These are phyloP conservation scores for Euphorbia corollata DNA, from an alignment of 441 rosid species.

Conservation along the genomic window DNA sequence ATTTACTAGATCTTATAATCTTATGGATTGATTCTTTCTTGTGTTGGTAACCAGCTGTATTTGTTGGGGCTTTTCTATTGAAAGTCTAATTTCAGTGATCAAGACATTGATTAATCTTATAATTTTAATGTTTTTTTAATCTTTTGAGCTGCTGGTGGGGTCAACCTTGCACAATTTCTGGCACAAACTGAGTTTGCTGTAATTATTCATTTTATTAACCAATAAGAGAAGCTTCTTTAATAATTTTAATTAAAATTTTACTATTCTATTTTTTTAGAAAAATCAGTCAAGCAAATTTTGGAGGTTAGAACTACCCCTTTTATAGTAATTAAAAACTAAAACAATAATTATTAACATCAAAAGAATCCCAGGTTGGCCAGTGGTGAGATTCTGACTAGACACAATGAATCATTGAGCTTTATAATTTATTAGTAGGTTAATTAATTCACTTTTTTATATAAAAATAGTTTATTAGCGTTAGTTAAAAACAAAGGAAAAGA, in stretches of 20 bases:
- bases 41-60: constrained; percentile 77
- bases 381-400: constrained; percentile 54
- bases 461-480: background rate
- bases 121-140: background rate
- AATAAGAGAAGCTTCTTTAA: constrained; percentile 27
- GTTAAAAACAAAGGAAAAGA: background rate
- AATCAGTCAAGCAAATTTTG: constrained; percentile 21
- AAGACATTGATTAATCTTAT: constrained; percentile 30
- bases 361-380: constrained; percentile 59
- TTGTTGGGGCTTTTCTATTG: constrained; percentile 21
- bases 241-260: constrained; percentile 4
- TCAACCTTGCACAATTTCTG: constrained; percentile 44
- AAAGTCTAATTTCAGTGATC: constrained; percentile 53
- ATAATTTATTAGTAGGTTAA: constrained; percentile 3
- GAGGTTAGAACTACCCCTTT: constrained; percentile 31
- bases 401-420: constrained; percentile 37
- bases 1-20: constrained; percentile 36
- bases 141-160: constrained; percentile 19
- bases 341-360: constrained; percentile 20
- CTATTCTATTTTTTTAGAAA: background rate
- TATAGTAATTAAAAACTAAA: background rate
- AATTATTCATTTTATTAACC: constrained; percentile 25
- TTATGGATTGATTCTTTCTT: constrained; percentile 34
- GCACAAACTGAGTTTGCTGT: constrained; percentile 24
- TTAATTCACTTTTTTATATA: constrained; percentile 15